Evolutionary conservation across 768 basidiomycete species (phyloP), one percentile per base, ranked within the genome.

Genomic region (Mycena galericulata): DNA sequence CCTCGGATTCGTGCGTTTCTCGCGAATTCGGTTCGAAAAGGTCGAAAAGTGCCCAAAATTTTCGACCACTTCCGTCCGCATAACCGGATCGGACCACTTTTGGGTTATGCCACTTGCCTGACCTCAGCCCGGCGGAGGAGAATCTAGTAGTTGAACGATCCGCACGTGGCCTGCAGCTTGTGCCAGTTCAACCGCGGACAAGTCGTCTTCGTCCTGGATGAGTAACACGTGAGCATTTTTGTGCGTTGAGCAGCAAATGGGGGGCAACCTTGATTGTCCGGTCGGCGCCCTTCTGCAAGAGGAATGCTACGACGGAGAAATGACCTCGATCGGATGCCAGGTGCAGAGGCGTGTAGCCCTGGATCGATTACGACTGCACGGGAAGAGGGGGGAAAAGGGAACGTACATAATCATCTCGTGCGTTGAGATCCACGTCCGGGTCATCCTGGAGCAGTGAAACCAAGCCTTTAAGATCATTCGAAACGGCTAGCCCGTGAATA

Each of bases 291-390:
- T 83, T 81, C 24, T 82, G 72, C 22, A 96, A 75, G 43, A 98
- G 78, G 6, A 89, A 62, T 69, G 84, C 79, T 2, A 92, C 91
- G 3, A 87, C 80, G 0, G 83, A 81, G 9, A 82, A 61, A 73
- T 89, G 85, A 1, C 96, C 96, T 74, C 96, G 84, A 77, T 98
- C 96, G 29, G 90, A 88, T 6, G 96, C 96, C 0, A 97, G 84
- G 73, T 98, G 96, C 22, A 98, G 79, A 10, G 96, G 86, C 0
- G 95, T 94, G 76, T 95, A 96, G 38, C 94, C 96, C 96, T 98
- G 73, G 22, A 51, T 56, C 62, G 24, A 32, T 46, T 53, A 14
- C n/a, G 27, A 68, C 24, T 30, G 58, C 65, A 65, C 59, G 47
- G 61, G 22, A 58, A 55, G 61, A 41, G 41, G 30, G 38, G 62